A percentile compares a stretch with the other conserved stretches of the same genome.
phyloP scores from a whole-genome alignment of 768 basidiomycete genomes.

The Lepiota subincarnata region DNA sequence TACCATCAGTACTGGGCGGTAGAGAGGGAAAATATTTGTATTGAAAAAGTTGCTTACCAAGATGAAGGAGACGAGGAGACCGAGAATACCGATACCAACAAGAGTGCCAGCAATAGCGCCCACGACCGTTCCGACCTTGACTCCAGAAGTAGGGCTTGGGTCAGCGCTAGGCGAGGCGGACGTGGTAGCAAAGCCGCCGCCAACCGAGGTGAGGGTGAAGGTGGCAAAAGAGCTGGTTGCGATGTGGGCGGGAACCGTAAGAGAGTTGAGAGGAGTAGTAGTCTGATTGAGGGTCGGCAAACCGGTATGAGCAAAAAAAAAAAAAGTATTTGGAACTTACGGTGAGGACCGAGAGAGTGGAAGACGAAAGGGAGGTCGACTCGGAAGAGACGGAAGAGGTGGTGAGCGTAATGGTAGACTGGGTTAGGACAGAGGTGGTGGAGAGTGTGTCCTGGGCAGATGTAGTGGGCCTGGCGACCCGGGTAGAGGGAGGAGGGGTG shows the following conservation, averaged over 20 bases:
- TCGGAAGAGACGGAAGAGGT: slow-evolving; percentile 7
- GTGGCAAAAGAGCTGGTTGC: slow-evolving; percentile 6
- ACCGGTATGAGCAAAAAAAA: neutral
- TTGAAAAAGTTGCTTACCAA: slow-evolving; percentile 27
- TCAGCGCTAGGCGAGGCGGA: slow-evolving; percentile 10
- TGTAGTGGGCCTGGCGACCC: neutral
- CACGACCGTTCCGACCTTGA: slow-evolving; percentile 39
- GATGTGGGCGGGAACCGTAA: slow-evolving; percentile 6
- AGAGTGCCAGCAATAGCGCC: slow-evolving; percentile 37
- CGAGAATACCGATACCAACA: slow-evolving; percentile 31
- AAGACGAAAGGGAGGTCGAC: slow-evolving; percentile 11
- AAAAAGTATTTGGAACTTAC: slow-evolving; percentile 16
- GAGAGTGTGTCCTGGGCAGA: neutral
- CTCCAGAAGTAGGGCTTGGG: slow-evolving; percentile 13
- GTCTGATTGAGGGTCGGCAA: slow-evolving; percentile 8
- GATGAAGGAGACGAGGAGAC: slow-evolving; percentile 35
- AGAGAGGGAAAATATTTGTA: neutral
- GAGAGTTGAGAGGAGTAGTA: slow-evolving; percentile 14
- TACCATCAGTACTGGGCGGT: slow-evolving; percentile 2
- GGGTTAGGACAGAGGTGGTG: slow-evolving; percentile 7
- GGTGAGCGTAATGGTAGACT: slow-evolving; percentile 13
- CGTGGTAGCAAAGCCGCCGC: slow-evolving; percentile 7
- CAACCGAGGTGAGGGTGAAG: slow-evolving; percentile 7
- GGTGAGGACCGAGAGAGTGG: slow-evolving; percentile 12
- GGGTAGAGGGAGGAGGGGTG: neutral